These are phyloP conservation scores for Austroboletus niveus DNA, from an alignment of 1,284 basidiomycete genomes.

Conservation along the genomic window DNA sequence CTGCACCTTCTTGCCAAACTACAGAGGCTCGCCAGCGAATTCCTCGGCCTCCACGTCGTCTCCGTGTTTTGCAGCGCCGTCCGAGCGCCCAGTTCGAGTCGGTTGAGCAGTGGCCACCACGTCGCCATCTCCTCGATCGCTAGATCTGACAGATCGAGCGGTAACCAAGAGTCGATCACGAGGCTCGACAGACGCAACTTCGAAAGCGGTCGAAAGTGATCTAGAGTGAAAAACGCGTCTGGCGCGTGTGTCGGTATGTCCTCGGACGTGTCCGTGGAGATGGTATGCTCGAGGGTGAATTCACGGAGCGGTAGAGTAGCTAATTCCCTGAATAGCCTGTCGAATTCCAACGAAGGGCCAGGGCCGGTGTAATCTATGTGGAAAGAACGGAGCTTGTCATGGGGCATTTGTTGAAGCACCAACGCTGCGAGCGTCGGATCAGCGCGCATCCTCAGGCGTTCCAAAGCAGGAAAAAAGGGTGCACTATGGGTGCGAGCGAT, in stretches of 20 bases:
- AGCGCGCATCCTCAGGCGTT: too few species aligned
- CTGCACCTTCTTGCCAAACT: constrained; percentile 36
- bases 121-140: constrained; percentile 39
- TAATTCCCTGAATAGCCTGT: constrained; percentile 39
- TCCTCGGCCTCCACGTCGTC: constrained; percentile 27
- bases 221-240: constrained; percentile 18
- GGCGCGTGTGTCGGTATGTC: constrained; percentile 6
- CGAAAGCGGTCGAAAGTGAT: constrained; percentile 24
- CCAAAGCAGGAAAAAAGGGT: too few species aligned
- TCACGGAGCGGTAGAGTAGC: constrained; percentile 34
- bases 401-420: constrained; percentile 35
- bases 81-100: constrained; percentile 43
- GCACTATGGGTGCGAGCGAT: too few species aligned
- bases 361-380: constrained; percentile 38
- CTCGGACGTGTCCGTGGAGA: constrained; percentile 31
- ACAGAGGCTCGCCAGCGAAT: constrained; percentile 38
- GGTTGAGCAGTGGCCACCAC: constrained; percentile 47
- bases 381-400: constrained; percentile 38
- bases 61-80: constrained; percentile 24
- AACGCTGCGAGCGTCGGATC: neutral
- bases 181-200: constrained; percentile 37
- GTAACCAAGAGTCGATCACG: constrained; percentile 41
- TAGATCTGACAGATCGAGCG: constrained; percentile 40
- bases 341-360: constrained; percentile 37
- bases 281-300: constrained; percentile 46